A percentile compares a stretch with the other conserved stretches of the same genome.
These are phyloP conservation scores for Astrephomene gubernaculifera DNA, from an alignment of 139 green algal species.

Conservation along the genomic window DNA sequence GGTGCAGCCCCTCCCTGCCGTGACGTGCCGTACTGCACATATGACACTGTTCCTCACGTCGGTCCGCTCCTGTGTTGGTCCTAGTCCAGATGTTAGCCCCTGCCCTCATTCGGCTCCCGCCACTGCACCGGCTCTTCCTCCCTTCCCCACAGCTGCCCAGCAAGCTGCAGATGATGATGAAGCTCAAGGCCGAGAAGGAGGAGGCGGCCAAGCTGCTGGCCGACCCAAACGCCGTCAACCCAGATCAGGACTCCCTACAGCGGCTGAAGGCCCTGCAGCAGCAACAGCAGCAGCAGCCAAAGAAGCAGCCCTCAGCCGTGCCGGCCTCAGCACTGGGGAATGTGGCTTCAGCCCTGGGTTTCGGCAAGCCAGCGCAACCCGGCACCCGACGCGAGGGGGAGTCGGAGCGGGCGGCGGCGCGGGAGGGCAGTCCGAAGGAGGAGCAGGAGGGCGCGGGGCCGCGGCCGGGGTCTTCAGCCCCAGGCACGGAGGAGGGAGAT, in stretches of 20 bases:
- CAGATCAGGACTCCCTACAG: conserved; percentile 68
- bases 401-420: background rate
- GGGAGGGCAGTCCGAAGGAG: background rate
- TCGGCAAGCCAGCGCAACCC: conserved; percentile 19
- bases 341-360: conserved; percentile 1
- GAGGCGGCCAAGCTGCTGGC: conserved; percentile 58
- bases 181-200: conserved; percentile 73
- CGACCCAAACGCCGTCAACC: conserved; percentile 65
- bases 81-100: too few relatives aligned
- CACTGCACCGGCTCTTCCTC: too few relatives aligned
- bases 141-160: conserved; percentile 82
- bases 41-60: too few relatives aligned
- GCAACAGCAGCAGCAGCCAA: conserved; percentile 42
- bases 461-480: conserved; percentile 8
- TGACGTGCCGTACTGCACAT: too few relatives aligned
- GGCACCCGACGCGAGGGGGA: conserved; percentile 3
- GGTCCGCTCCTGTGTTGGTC: too few relatives aligned
- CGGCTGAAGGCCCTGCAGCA: conserved; percentile 67
- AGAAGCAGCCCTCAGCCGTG: background rate
- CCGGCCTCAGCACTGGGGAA: background rate
- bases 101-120: too few relatives aligned
- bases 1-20: too few relatives aligned
- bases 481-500: conserved; percentile 37
- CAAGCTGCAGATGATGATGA: conserved; percentile 74
- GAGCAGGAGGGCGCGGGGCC: background rate